These are phyloP conservation scores for Xylaria sp. DNA, from an alignment of 2,329 filamentous ascomycete species.

Conservation along the genomic window DNA sequence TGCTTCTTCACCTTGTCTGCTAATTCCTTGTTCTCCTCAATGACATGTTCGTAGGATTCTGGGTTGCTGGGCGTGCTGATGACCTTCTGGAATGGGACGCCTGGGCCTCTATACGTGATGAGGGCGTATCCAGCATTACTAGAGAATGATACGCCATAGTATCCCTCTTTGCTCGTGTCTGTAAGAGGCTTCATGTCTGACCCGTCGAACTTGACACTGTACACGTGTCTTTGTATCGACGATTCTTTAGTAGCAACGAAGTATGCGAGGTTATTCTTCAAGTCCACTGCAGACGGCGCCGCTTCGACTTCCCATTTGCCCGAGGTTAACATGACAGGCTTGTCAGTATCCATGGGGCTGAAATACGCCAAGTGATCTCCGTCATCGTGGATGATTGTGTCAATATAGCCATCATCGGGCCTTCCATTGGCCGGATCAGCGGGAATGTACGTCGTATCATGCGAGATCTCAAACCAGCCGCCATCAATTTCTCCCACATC, in stretches of 20 bases:
- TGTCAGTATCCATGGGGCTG: constrained; percentile 77
- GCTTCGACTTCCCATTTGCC: constrained; percentile 91
- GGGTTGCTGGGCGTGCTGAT: constrained; percentile 76
- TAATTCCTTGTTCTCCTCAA: constrained; percentile 79
- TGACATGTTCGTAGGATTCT: constrained; percentile 64
- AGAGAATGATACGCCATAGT: constrained; percentile 85
- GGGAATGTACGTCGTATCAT: constrained; percentile 83
- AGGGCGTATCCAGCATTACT: constrained; percentile 78
- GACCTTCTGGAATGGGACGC: constrained; percentile 88
- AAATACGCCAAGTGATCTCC: constrained; percentile 95
- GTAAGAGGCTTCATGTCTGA: constrained; percentile 73
- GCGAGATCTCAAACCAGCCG: constrained; percentile 95
- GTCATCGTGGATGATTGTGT: constrained; percentile 83
- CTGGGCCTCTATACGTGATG: constrained; percentile 82
- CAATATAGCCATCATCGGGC: constrained; percentile 85
- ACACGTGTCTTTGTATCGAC: constrained; percentile 87
- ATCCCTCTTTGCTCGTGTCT: constrained; percentile 72
- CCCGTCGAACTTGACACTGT: constrained; percentile 84
- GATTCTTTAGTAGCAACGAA: constrained; percentile 86
- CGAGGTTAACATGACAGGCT: constrained; percentile 84
- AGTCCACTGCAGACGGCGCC: constrained; percentile 81
- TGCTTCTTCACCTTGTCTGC: constrained; percentile 71
- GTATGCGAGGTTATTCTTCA: constrained; percentile 86
- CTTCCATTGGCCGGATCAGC: constrained; percentile 78
- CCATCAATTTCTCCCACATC: constrained; percentile 86